phyloP scores from a whole-genome alignment of 2,329 filamentous ascomycete species.

The Fusarium pseudonygamai region DNA sequence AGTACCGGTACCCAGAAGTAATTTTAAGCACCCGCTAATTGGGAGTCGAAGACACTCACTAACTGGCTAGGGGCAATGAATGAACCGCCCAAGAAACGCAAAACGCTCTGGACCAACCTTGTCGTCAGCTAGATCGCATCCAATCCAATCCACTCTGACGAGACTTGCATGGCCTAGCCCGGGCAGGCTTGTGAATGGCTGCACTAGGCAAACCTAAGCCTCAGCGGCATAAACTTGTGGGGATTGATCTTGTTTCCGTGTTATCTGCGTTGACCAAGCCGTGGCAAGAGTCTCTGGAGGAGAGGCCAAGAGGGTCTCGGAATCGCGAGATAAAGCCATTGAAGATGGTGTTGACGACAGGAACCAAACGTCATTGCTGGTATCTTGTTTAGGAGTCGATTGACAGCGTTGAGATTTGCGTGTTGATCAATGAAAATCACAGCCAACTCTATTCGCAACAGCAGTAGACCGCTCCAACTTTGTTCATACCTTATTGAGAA shows the following conservation, averaged over 20 bases:
- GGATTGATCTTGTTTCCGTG: constrained; percentile 31
- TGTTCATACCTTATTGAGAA: constrained; percentile 23
- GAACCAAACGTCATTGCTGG: not conserved
- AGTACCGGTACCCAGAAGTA: constrained; percentile 7
- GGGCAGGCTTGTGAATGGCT: constrained; percentile 24
- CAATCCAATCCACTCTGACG: constrained; percentile 10
- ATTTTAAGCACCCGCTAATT: constrained; percentile 22
- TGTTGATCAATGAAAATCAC: constrained; percentile 10
- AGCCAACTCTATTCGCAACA: constrained; percentile 20
- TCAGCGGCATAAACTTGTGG: constrained; percentile 19
- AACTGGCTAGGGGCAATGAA: constrained; percentile 2
- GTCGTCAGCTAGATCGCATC: constrained; percentile 31
- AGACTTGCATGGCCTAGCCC: constrained; percentile 25
- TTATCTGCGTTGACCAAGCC: constrained; percentile 30
- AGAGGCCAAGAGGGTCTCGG: not conserved
- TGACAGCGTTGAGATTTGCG: not conserved
- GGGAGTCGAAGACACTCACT: not conserved
- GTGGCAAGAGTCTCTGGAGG: not conserved
- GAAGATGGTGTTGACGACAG: not conserved
- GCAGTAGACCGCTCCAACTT: constrained; percentile 20
- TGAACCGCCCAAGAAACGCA: constrained; percentile 10
- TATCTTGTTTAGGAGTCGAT: not conserved
- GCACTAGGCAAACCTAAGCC: constrained; percentile 18
- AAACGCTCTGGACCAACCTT: constrained; percentile 36
- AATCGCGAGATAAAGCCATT: not conserved